Conservation (phyloP, 192 early-diverging fungal species). For the Rhizophagus clarus region DNA sequence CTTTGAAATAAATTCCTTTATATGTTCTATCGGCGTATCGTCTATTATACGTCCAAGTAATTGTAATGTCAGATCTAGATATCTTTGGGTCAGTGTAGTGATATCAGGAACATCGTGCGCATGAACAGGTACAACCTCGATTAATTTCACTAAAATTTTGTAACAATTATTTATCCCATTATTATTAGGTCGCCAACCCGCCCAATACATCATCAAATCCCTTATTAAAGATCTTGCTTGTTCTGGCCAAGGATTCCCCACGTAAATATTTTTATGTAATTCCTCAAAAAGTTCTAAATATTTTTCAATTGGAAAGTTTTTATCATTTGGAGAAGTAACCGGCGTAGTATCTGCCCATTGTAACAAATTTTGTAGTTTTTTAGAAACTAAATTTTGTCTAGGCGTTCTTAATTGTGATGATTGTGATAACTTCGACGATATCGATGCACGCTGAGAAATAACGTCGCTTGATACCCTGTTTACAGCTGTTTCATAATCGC, state of each 20-base stretch:
- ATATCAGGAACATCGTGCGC: not conserved
- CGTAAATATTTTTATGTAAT: not conserved
- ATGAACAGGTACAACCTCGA: not conserved
- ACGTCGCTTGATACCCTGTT: no score
- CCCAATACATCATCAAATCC: not conserved
- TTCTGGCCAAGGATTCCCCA: not conserved
- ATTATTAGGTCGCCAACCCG: not conserved
- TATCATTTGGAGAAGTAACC: not conserved
- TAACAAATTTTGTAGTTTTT: not conserved
- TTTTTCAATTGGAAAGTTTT: not conserved
- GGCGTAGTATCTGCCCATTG: not conserved
- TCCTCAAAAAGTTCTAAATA: not conserved
- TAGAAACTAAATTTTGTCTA: not conserved
- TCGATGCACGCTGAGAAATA: no score
- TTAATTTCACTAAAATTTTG: not conserved
- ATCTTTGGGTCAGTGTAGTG: not conserved
- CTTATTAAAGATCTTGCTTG: not conserved
- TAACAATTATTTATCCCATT: not conserved
- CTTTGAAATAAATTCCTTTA: not conserved
- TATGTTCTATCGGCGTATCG: not conserved
- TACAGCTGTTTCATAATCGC: no score
- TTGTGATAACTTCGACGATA: not conserved
- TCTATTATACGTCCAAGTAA: not conserved
- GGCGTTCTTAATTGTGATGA: no score
- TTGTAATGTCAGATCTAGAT: not conserved